Conservation (phyloP, 129 eudicot species). For the Pittosporum tobira region DNA sequence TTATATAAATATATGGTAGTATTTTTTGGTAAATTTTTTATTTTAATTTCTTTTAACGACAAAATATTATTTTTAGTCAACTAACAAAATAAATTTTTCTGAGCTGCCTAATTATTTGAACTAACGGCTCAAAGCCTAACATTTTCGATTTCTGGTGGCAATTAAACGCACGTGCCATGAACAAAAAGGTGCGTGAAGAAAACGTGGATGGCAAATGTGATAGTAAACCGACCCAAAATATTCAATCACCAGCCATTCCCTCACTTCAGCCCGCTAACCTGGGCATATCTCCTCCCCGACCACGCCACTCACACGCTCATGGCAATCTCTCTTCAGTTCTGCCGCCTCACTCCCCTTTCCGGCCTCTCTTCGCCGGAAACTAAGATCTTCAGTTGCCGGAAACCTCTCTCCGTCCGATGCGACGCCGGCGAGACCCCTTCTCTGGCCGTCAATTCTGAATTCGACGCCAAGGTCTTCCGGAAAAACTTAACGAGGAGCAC, state of each 20-base stretch:
- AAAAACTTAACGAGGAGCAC: constrained; percentile 71
- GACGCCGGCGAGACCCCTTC: constrained; percentile 39
- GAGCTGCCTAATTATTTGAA: too few relatives aligned
- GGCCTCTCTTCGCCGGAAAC: constrained; percentile 34
- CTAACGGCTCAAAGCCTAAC: too few relatives aligned
- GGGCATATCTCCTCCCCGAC: neutral
- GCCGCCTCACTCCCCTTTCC: constrained; percentile 27
- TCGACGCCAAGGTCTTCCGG: constrained; percentile 73
- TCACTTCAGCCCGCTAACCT: neutral
- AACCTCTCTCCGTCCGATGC: constrained; percentile 47
- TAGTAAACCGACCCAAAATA: too few relatives aligned
- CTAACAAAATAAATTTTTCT: too few relatives aligned
- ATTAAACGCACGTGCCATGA: neutral
- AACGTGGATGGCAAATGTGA: neutral
- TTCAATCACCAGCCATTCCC: neutral
- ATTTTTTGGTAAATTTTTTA: too few relatives aligned
- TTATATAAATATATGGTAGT: too few relatives aligned
- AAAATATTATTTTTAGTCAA: too few relatives aligned
- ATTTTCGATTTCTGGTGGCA: neutral
- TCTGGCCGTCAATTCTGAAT: constrained; percentile 28
- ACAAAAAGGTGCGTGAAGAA: neutral
- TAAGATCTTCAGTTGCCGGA: constrained; percentile 34
- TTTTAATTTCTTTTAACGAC: too few relatives aligned
- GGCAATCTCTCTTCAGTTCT: constrained; percentile 44
- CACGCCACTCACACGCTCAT: constrained; percentile 17